Conservation (phyloP, 495 filamentous ascomycete species). For the Wilcoxina mikolae region DNA sequence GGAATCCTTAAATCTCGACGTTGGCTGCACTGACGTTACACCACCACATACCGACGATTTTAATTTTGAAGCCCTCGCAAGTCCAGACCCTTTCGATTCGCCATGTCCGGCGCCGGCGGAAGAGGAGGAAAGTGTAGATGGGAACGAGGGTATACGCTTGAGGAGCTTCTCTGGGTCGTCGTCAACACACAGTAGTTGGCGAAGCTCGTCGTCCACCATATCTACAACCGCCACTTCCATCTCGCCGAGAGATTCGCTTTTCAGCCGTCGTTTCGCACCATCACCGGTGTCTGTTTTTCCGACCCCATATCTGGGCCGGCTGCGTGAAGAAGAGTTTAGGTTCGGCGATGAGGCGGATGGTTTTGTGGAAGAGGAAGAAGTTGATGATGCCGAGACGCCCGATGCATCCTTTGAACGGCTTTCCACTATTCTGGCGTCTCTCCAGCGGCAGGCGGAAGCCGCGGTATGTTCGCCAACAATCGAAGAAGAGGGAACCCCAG, state of each 20-base stretch:
- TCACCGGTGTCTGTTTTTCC: background rate
- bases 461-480: conserved; percentile 16
- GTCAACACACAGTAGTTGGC: background rate
- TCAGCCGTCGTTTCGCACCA: background rate
- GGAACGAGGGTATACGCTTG: background rate
- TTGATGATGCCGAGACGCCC: conserved; percentile 15
- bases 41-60: background rate
- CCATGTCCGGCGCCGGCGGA: background rate
- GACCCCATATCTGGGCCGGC: background rate
- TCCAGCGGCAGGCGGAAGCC: conserved; percentile 26
- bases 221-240: background rate
- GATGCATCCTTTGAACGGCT: conserved; percentile 25
- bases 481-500: background rate
- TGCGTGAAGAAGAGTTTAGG: conserved; percentile 5
- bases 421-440: conserved; percentile 23
- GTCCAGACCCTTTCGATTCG: background rate
- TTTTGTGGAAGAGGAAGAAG: conserved; percentile 6
- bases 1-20: background rate
- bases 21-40: background rate
- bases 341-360: conserved; percentile 7
- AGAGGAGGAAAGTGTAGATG: background rate
- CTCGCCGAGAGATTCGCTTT: background rate
- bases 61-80: background rate
- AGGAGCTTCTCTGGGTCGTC: background rate
- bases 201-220: background rate